Evolutionary conservation across 768 basidiomycete species (phyloP).

Genomic region (Hygrophorus russula): DNA sequence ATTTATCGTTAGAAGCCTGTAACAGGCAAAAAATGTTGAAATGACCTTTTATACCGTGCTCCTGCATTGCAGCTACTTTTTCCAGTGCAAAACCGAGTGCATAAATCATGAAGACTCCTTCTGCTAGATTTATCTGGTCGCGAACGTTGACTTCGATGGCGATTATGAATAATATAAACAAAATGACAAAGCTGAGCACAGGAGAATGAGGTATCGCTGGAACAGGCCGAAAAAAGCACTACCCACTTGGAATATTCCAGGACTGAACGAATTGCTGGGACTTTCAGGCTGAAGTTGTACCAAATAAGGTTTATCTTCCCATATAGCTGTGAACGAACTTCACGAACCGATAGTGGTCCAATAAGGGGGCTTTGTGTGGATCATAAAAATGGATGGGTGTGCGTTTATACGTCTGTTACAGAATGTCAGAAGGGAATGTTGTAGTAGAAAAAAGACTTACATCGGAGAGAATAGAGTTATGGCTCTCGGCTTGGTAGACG

Average conservation of each 20-base stretch:
- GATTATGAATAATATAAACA: conserved; percentile 70
- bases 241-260: conserved; percentile 78
- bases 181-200: conserved; percentile 53
- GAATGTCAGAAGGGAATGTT: not conserved
- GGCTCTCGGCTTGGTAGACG: conserved; percentile 84
- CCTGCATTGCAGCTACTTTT: conserved; percentile 90
- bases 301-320: conserved; percentile 1
- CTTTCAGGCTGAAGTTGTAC: conserved; percentile 55
- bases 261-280: conserved; percentile 83
- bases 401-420: conserved; percentile 78
- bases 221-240: conserved; percentile 6
- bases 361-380: conserved; percentile 84
- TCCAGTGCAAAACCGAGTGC: conserved; percentile 81
- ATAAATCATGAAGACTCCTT: conserved; percentile 71
- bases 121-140: conserved; percentile 51
- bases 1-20: not conserved
- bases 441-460: conserved; percentile 29
- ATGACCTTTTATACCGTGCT: conserved; percentile 82
- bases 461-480: conserved; percentile 83
- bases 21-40: not conserved
- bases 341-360: conserved; percentile 85
- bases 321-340: not conserved
- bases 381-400: conserved; percentile 91
- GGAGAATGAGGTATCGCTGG: not conserved
- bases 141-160: conserved; percentile 67